A percentile compares a stretch with the other conserved stretches of the same genome.
These are phyloP conservation scores for Senna siamea DNA, from an alignment of 306 rosid species.

Conservation along the genomic window DNA sequence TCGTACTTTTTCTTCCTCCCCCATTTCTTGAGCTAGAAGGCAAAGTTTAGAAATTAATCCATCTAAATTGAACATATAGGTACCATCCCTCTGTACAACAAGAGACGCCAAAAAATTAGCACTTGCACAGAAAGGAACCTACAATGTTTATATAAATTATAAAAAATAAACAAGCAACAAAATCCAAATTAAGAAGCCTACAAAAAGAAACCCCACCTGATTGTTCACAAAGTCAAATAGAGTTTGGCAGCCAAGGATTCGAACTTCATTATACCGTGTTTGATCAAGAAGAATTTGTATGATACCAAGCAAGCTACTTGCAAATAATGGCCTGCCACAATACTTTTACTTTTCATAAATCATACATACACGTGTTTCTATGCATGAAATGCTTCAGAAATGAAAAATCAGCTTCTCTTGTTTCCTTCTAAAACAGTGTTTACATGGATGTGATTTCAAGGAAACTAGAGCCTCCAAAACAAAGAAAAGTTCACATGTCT, in stretches of 20 bases:
- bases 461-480: slow-evolving; percentile 22
- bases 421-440: slow-evolving; percentile 3
- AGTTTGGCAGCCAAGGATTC: slow-evolving; percentile 70
- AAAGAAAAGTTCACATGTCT: not conserved
- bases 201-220: slow-evolving; percentile 58
- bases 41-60: slow-evolving; percentile 64
- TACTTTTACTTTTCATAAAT: slow-evolving; percentile 27
- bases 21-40: slow-evolving; percentile 61
- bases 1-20: slow-evolving; percentile 51
- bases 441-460: slow-evolving; percentile 11
- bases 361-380: not conserved
- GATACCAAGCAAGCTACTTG: slow-evolving; percentile 71
- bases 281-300: slow-evolving; percentile 76
- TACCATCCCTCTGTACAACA: slow-evolving; percentile 65
- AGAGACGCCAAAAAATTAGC: slow-evolving; percentile 23
- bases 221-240: slow-evolving; percentile 70
- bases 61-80: slow-evolving; percentile 78
- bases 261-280: slow-evolving; percentile 63
- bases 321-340: slow-evolving; percentile 72
- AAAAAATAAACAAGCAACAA: slow-evolving; percentile 18
- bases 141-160: not conserved
- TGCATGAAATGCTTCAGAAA: slow-evolving; percentile 18
- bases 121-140: not conserved
- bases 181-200: slow-evolving; percentile 36
- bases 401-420: slow-evolving; percentile 9